Base-by-base conservation (phyloP, 2,329 filamentous ascomycete genomes). In the Fusarium pseudonygamai region DNA sequence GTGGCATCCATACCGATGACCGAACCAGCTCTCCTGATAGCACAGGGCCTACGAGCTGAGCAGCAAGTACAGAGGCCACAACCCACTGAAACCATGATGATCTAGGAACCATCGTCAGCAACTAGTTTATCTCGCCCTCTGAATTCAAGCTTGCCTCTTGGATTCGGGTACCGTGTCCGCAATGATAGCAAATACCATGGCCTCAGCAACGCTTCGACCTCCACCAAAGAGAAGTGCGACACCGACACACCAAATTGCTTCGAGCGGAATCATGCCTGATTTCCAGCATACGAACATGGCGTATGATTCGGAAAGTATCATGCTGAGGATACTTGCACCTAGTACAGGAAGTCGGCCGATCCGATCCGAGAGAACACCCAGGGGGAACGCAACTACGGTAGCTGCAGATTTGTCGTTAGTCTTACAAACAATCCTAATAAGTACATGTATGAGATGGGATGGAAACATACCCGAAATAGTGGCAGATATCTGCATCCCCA, bases 101-200 rank as follows among this genome's bases (percentile, higher is more conserved):
- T 36, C 77, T 79, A 43, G 20, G 6, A n/a, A 9, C 8, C 7
- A 9, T 8, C 14, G 28, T 65, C 18, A 70, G 47, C 10, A 40
- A 50, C 14, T 47, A 24, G 24, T 43, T 34, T 40, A 14, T 47
- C 40, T 24, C 20, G 16, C 34, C 13, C 30, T 3, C 10, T 14
- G 12, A 28, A 20, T 20, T 30, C 7, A 36, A 34, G 65, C 58
- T 66, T 65, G 69, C 78, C 74, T 61, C 30, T 70, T 74, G 16
- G 58, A 45, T 28, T 64, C 49, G 22, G 72, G 56, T 20, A 65
- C 67, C 12, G 60, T 59, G 32, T 78, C 75, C n/a, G 71, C 74
- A 40, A 78, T 67, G 30, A 78, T 73, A 39, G 78, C 68, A 55
- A 79, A 79, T 18, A 79, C 66, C 72, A 79, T 78, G 36, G 77